Evolutionary conservation across 2,329 filamentous ascomycete species (phyloP).

Genomic region (Emergomyces orientalis): DNA sequence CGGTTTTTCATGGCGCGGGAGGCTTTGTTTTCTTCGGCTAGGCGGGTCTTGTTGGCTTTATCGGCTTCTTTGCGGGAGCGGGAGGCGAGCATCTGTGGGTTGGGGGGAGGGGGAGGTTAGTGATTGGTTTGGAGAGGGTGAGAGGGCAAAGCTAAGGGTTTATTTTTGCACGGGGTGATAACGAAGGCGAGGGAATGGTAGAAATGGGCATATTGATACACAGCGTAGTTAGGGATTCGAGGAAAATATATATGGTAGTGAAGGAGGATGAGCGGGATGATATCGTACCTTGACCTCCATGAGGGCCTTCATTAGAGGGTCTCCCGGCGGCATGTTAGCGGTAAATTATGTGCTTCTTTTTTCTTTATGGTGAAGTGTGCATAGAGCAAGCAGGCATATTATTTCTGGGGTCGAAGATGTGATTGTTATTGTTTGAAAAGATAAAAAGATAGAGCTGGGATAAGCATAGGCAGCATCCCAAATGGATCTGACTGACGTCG

Average conservation of each 20-base stretch:
- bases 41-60: conserved; percentile 38
- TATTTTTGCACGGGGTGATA: not conserved
- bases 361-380: not conserved
- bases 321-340: not conserved
- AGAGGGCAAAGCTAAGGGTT: not conserved
- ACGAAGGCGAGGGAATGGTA: not conserved
- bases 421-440: not conserved
- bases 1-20: conserved; percentile 41
- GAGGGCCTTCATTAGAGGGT: conserved; percentile 8
- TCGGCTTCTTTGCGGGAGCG: conserved; percentile 40
- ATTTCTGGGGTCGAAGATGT: not conserved
- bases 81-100: conserved; percentile 37
- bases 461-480: not conserved
- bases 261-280: not conserved
- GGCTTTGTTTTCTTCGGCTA: conserved; percentile 41
- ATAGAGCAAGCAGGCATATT: not conserved
- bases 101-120: not conserved
- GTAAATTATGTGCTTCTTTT: not conserved
- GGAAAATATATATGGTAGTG: not conserved
- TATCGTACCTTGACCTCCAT: conserved; percentile 9
- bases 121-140: not conserved
- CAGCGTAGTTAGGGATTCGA: not conserved
- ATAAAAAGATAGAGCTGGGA: not conserved
- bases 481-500: not conserved
- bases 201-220: not conserved